These are phyloP conservation scores for Termitomyces sp. DNA, from an alignment of 768 basidiomycete species.

Conservation along the genomic window DNA sequence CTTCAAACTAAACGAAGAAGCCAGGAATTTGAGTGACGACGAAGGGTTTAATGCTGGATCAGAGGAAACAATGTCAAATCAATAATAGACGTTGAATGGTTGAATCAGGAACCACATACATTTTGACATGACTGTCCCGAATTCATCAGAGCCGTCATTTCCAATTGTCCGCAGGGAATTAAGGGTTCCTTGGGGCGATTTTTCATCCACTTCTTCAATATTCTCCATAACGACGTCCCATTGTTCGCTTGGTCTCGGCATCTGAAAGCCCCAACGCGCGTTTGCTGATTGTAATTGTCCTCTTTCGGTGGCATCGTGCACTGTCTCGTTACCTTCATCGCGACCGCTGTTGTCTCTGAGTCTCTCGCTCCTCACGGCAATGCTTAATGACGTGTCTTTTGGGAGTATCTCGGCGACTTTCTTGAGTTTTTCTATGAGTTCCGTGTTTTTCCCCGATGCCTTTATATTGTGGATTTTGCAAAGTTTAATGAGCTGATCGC, in stretches of 20 bases:
- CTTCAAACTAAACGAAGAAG: constrained; percentile 70
- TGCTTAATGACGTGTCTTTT: constrained; percentile 45
- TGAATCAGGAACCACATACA: constrained; percentile 28
- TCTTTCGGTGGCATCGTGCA: constrained; percentile 16
- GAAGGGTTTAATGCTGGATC: constrained; percentile 49
- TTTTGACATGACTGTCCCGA: constrained; percentile 63
- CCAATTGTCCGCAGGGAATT: constrained; percentile 36
- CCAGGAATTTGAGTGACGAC: constrained; percentile 72
- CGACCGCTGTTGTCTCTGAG: constrained; percentile 21
- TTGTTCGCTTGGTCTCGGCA: constrained; percentile 65
- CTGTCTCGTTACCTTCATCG: constrained; percentile 23
- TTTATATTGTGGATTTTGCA: constrained; percentile 82
- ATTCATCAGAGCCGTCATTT: constrained; percentile 49
- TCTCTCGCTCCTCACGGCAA: constrained; percentile 47
- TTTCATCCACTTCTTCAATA: constrained; percentile 62
- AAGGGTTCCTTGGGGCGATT: constrained; percentile 42
- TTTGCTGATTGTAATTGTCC: constrained; percentile 8
- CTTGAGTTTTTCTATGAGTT: constrained; percentile 65
- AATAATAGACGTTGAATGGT: background rate
- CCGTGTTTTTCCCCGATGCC: constrained; percentile 72
- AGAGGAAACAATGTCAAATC: constrained; percentile 9
- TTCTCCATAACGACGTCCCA: constrained; percentile 88
- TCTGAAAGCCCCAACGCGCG: constrained; percentile 15
- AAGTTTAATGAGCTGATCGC: constrained; percentile 77
- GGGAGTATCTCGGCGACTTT: constrained; percentile 62